A percentile compares a stretch with the other conserved stretches of the same genome.
These are phyloP conservation scores for Ophiorrhiza pumila DNA, from an alignment of 257 asterid species.

Conservation along the genomic window DNA sequence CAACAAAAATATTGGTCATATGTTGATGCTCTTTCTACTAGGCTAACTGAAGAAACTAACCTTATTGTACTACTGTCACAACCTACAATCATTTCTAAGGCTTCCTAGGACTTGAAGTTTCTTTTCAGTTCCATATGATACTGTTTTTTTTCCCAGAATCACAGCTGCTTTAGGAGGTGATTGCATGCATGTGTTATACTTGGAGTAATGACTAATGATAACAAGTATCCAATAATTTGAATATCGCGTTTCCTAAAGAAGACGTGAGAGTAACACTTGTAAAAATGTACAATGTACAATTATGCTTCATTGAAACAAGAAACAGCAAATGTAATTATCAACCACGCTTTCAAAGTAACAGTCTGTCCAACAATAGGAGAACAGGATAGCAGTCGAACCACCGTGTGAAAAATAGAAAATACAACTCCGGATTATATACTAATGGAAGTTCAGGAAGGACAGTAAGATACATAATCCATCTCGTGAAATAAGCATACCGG, in stretches of 20 bases:
- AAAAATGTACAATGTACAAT: background rate
- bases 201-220: background rate
- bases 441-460: background rate
- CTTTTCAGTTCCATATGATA: too few species aligned
- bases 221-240: background rate
- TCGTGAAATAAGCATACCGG: constrained; percentile 52
- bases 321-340: background rate
- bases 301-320: background rate
- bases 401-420: too few species aligned
- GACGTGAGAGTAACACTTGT: background rate
- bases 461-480: background rate
- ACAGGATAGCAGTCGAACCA: background rate
- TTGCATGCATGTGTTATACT: background rate
- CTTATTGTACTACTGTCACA: background rate
- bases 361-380: background rate
- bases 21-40: background rate
- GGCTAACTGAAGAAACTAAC: background rate
- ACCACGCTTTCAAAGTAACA: background rate
- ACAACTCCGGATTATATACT: background rate
- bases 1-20: background rate
- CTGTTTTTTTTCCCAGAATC: background rate
- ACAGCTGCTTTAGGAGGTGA: background rate
- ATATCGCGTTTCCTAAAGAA: background rate
- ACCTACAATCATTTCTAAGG: background rate
- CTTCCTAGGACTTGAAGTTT: background rate